phyloP scores from a whole-genome alignment of 495 filamentous ascomycete species.

The Glarea lozoyensis region DNA sequence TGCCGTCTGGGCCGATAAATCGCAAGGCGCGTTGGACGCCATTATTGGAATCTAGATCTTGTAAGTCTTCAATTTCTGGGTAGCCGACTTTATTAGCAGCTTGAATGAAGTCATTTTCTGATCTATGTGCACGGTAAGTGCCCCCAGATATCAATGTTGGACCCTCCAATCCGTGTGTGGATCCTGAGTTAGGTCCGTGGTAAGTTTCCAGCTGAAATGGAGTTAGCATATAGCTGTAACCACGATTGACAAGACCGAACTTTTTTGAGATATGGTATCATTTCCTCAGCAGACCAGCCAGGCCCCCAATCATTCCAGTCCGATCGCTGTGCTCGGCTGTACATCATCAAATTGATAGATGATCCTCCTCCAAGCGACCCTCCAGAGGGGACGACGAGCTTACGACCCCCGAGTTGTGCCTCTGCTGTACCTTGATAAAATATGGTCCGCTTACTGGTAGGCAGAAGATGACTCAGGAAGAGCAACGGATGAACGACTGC shows the following conservation, averaged over 20 bases:
- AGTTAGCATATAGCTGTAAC: not conserved
- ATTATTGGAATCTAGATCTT: slow-evolving; percentile 9
- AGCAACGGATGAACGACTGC: slow-evolving; percentile 29
- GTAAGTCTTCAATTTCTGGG: slow-evolving; percentile 6
- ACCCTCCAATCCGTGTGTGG: slow-evolving; percentile 18
- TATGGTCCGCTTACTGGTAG: not conserved
- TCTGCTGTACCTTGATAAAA: slow-evolving; percentile 9
- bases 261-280: slow-evolving; percentile 4
- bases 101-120: slow-evolving; percentile 23
- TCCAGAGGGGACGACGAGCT: slow-evolving; percentile 36
- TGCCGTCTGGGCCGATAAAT: slow-evolving; percentile 26
- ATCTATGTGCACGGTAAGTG: slow-evolving; percentile 13
- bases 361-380: slow-evolving; percentile 48
- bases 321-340: slow-evolving; percentile 22
- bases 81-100: slow-evolving; percentile 22
- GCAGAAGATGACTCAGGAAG: slow-evolving; percentile 18
- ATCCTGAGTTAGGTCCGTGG: slow-evolving; percentile 19
- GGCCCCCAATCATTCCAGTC: not conserved
- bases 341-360: slow-evolving; percentile 48
- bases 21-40: not conserved
- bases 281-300: slow-evolving; percentile 1
- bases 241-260: slow-evolving; percentile 18
- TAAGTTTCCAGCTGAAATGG: slow-evolving; percentile 28
- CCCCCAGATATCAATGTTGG: slow-evolving; percentile 24
- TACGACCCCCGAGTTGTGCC: slow-evolving; percentile 30